Evolutionary conservation across 768 basidiomycete species (phyloP), one percentile per base, ranked within the genome.

Genomic region (Pulveroboletus ravenelii): DNA sequence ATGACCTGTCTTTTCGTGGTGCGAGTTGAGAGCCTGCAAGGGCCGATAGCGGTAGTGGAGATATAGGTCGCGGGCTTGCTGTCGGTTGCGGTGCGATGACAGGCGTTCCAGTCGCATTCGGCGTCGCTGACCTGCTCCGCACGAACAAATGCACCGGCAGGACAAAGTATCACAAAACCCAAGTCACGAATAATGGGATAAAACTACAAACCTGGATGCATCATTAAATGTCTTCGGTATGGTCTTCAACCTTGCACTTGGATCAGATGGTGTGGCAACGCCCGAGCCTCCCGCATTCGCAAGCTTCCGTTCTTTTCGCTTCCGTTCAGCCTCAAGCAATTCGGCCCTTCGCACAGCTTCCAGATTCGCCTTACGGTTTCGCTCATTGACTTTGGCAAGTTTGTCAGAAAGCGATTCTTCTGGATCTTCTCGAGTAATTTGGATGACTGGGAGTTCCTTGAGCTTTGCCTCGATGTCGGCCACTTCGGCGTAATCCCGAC

Each of bases 351-450:
- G 77, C 46, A 93, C 80, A 4, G 81, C 80, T 61, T 94, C 95
- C 57, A 82, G 55, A 50, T 95, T 95, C 29, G 86, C 85, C 64
- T 80, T 85, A 49, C 89, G 79, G 66, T 97, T 97, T 49, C 92
- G 81, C 70, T 93, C 91, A 63, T 95, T 97, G 47, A 98, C 84
- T 62, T 73, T 81, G 14, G 88, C 81, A 23, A 95, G 75, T 62
- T 80, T 69, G 55, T 89, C 60, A 10, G 61, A 65, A 6, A 66
- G 62, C 6, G 68, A 68, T 53, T 64, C 66, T 17, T 62, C 64
- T 4, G 25, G 25, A 27, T 65, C 63, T 42, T 63, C 66, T 39
- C 61, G 58, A 10, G 37, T 17, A n/a, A 7, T 41, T 36, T 59
- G 58, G n/a, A 54, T 41, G 13, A 41, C 49, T 10, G 65, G 65